phyloP scores from a whole-genome alignment of 768 basidiomycete species.

The Sarcomyxa edulis region DNA sequence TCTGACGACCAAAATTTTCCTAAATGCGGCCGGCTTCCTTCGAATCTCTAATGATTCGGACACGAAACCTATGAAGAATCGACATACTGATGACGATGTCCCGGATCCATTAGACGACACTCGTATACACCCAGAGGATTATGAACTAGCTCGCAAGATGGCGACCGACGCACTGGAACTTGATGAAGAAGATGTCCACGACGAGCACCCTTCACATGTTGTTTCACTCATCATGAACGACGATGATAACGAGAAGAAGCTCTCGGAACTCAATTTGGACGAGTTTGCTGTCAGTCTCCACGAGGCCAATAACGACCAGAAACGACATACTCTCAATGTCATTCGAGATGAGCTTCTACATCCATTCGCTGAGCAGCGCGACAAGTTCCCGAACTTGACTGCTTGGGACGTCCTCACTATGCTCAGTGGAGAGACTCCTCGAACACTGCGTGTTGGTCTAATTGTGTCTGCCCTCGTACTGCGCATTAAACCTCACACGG shows the following conservation, averaged over 20 bases:
- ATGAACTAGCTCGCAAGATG: slow-evolving; percentile 97
- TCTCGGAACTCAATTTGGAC: slow-evolving; percentile 88
- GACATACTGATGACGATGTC: slow-evolving; percentile 62
- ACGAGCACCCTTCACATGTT: slow-evolving; percentile 86
- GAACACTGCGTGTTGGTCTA: slow-evolving; percentile 72
- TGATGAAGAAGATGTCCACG: slow-evolving; percentile 95
- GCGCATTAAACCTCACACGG: slow-evolving; percentile 45
- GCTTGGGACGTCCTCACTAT: slow-evolving; percentile 87
- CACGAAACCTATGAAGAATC: slow-evolving; percentile 55
- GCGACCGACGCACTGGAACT: slow-evolving; percentile 94
- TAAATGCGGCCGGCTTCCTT: slow-evolving; percentile 91
- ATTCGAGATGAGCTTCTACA: slow-evolving; percentile 81
- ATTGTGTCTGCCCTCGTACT: slow-evolving; percentile 74
- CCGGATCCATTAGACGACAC: slow-evolving; percentile 92
- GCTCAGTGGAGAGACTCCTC: slow-evolving; percentile 87
- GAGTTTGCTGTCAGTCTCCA: slow-evolving; percentile 93
- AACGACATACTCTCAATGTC: slow-evolving; percentile 83
- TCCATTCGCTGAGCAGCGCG: slow-evolving; percentile 76
- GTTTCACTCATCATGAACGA: slow-evolving; percentile 86
- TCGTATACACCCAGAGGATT: slow-evolving; percentile 96
- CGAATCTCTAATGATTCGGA: slow-evolving; percentile 76
- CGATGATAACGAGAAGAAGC: slow-evolving; percentile 68
- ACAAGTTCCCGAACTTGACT: slow-evolving; percentile 54
- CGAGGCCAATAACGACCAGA: slow-evolving; percentile 77
- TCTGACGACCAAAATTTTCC: slow-evolving; percentile 81